Evolutionary conservation across 768 basidiomycete species (phyloP), one percentile per base, ranked within the genome.

Genomic region (Daedalea quercina): DNA sequence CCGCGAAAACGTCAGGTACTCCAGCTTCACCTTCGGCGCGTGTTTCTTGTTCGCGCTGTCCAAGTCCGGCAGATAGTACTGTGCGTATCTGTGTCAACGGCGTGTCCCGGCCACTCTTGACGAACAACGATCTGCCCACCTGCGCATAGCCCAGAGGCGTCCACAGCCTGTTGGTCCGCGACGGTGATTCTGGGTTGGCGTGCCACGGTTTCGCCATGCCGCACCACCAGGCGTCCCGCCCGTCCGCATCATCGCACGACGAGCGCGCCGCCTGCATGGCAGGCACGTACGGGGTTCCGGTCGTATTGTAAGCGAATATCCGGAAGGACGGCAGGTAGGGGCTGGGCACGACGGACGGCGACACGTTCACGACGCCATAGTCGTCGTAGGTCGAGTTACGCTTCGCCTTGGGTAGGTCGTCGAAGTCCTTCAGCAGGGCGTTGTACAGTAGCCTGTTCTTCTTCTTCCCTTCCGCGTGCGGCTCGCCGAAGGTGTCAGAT

Each of bases 91-190:
- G 34, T 13, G 25, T 37, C 34, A 49, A 4, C n/a, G 3, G 33
- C 35, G 19, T 34, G 35, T 8, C n/a, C 24, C 19, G 48, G 17
- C 28, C 28, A 31, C 28, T 6, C 11, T 11, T 49, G 33, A 17
- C 22, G 6, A 15, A 40, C 46, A 40, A 33, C 42, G 47, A 48
- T 44, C 23, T 22, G 58, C 77, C 50, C 63, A 90, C 91, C 79
- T 95, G 93, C 46, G 87, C 84, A 72, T 85, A 96, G 43, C 90
- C 90, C 40, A 94, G 70, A 3, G 88, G 85, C 9, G 82, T 80
- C 78, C 85, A 86, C 44, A 76, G 74, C 47, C 71, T 71, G 66
- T 93, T 94, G 31, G 61, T 72, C 53, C 88, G 74, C 23, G 87
- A 87, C 11, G 93, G 92, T 11, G 87, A 77, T 20, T 76, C 63